These are phyloP conservation scores for California macrophylla DNA, from an alignment of 441 rosid genomes.

Conservation along the genomic window DNA sequence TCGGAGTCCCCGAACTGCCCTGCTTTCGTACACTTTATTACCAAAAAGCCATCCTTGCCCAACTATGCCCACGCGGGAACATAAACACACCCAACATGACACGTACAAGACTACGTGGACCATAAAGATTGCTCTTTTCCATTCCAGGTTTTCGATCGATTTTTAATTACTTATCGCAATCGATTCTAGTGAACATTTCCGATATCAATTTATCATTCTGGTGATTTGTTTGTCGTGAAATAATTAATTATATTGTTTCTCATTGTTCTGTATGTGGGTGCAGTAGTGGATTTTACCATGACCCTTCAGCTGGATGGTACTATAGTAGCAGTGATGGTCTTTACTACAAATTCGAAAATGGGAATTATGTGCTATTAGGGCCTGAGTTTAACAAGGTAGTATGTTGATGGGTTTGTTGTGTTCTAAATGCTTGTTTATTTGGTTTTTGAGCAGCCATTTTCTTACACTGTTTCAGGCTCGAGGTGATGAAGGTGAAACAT, in stretches of 20 bases:
- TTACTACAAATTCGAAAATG: slow-evolving; percentile 73
- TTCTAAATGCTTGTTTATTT: not conserved
- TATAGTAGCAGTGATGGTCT: slow-evolving; percentile 65
- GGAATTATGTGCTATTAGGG: slow-evolving; percentile 51
- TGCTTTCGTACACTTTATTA: not conserved
- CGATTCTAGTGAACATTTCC: too few species aligned
- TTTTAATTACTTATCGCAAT: not conserved
- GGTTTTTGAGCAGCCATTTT: not conserved
- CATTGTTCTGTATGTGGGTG: slow-evolving; percentile 12
- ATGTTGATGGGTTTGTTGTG: not conserved
- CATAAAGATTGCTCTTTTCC: slow-evolving; percentile 42
- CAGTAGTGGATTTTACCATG: slow-evolving; percentile 87
- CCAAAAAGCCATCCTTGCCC: not conserved
- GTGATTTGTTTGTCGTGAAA: not conserved
- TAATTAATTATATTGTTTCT: not conserved
- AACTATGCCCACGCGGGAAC: not conserved
- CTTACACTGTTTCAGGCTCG: slow-evolving; percentile 14
- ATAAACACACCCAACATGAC: too few species aligned
- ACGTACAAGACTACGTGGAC: too few species aligned
- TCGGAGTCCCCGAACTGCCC: too few species aligned
- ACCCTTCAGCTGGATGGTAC: slow-evolving; percentile 78
- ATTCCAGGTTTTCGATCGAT: slow-evolving; percentile 38
- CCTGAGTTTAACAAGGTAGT: slow-evolving; percentile 28
- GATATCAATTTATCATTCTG: too few species aligned
- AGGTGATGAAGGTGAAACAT: slow-evolving; percentile 21